Base-by-base conservation (phyloP, 164 flowering plant genomes). In the Umbellularia californica region DNA sequence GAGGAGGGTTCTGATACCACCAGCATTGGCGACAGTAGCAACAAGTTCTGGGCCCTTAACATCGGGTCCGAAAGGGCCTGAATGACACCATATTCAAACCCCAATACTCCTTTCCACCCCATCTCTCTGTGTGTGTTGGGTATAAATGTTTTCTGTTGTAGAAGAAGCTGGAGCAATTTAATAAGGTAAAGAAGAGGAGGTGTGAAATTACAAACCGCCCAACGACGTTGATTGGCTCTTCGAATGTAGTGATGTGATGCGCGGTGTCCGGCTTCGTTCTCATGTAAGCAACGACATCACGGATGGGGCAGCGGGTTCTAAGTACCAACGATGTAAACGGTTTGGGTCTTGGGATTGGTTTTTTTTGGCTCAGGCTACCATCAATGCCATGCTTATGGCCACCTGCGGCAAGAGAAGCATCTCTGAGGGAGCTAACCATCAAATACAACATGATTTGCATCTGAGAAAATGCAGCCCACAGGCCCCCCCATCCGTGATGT, bases 41-140 rank as follows among this genome's bases (percentile, higher is more conserved):
- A 88, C 98, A 68, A 94, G 94, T 76, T 93, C 90, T 0, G 97
- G 97, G 2, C 98, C 89, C 1, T 96, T 90, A 6, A 94, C 88
- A 75, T 92, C 97, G 10, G 97, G 94, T 24, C 98, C 95, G 11
- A 94, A 77, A 3, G 97, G 98, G 9, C 87, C 79, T 89, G 97
- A 33, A 94, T 88, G 3, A 94, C 83, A 15, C 97, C 97, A 72
- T 87, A 90, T 11, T 94, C 95, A 72, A 90, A 94, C n/a, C 97
- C 98, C 81, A 94, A 50, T 33, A 91, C 84, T 68, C 98, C 91
- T 79, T 79, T 87, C 92, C 91, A 92, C 23, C 97, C 91, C 68
- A 72, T 72, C 55, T 35, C 65, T 23, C 51, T 30, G 5, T 66
- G 7, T 66, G n/a, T 66, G 35, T 66, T 6, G 10, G 47, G 50